Conservation (phyloP, 2,329 filamentous ascomycete species). For the Capronia epimyces region DNA sequence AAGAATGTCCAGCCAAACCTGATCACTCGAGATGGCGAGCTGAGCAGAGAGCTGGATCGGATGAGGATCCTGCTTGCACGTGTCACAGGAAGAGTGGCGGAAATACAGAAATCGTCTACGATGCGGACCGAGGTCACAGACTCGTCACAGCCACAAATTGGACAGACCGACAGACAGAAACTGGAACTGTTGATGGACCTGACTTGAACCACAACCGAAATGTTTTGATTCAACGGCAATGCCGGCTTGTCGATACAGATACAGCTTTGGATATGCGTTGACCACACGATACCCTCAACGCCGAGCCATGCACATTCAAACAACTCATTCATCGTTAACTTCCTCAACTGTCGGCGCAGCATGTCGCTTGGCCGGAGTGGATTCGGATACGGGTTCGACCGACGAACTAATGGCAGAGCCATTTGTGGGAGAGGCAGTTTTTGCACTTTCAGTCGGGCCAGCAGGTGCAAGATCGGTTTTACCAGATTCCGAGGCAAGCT, state of each 20-base stretch:
- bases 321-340: conserved; percentile 26
- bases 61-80: conserved; percentile 45
- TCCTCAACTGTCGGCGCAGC: conserved; percentile 29
- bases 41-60: conserved; percentile 47
- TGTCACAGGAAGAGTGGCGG: conserved; percentile 37
- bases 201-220: conserved; percentile 28
- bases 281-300: conserved; percentile 1
- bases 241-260: neutral
- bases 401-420: conserved; percentile 27
- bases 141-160: neutral
- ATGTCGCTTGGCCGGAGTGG: conserved; percentile 28
- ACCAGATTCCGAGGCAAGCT: conserved; percentile 13
- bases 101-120: conserved; percentile 22
- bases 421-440: conserved; percentile 12
- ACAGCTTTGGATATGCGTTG: neutral
- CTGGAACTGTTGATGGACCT: conserved; percentile 38
- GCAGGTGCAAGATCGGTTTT: conserved; percentile 24
- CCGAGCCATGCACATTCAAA: conserved; percentile 4
- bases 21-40: conserved; percentile 47
- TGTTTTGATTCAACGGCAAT: neutral
- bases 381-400: conserved; percentile 33
- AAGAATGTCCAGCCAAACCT: conserved; percentile 52
- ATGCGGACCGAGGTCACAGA: neutral
- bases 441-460: conserved; percentile 27
- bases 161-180: conserved; percentile 29